Conservation (phyloP, 768 basidiomycete species). For the Russula brevipes region DNA sequence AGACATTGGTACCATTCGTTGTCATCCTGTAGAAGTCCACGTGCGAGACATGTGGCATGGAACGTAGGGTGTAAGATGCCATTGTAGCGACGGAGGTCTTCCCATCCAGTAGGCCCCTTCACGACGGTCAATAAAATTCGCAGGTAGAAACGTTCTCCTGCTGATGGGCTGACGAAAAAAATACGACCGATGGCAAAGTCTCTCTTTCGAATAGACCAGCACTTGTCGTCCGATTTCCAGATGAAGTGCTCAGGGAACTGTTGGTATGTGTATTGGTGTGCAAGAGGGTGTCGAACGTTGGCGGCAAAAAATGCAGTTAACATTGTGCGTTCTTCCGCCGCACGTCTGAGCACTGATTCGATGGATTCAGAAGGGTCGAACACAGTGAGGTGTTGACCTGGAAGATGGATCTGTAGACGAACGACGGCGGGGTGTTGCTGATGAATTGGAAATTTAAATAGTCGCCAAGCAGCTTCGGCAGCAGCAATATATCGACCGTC, state of each 20-base stretch:
- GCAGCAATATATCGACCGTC: not conserved
- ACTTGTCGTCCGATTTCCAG: not conserved
- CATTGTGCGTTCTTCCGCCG: not conserved
- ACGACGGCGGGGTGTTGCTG: not conserved
- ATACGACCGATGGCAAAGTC: not conserved
- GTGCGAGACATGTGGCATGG: not conserved
- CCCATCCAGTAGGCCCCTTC: not conserved
- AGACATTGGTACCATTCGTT: not conserved
- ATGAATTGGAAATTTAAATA: not conserved
- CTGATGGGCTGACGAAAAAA: not conserved
- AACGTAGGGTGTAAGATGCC: not conserved
- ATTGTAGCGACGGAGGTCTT: not conserved
- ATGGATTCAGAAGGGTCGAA: not conserved
- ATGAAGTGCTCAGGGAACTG: not conserved
- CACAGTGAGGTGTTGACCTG: not conserved
- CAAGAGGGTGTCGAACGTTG: not conserved
- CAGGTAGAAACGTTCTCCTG: not conserved
- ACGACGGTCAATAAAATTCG: not conserved
- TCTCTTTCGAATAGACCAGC: not conserved
- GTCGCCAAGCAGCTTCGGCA: not conserved
- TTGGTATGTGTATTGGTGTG: not conserved
- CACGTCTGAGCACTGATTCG: accelerated
- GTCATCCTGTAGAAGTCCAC: not conserved
- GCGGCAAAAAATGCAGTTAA: not conserved
- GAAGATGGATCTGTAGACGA: not conserved